phyloP scores from a whole-genome alignment of 768 basidiomycete species.

The Phaeotremella fagi region DNA sequence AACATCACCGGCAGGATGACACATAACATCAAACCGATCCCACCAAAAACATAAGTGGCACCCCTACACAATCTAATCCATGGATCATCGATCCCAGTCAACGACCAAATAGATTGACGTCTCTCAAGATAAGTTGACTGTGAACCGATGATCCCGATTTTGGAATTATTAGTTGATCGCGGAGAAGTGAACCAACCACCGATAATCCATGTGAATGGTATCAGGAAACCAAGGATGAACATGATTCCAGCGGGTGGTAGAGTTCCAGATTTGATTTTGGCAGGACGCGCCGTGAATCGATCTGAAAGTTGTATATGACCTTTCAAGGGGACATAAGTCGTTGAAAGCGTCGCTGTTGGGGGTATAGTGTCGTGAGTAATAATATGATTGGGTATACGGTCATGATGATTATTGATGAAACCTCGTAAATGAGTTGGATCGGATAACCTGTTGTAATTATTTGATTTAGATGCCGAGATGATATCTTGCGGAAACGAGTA shows the following conservation, averaged over 20 bases:
- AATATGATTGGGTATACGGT: neutral
- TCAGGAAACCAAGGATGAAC: constrained; percentile 1
- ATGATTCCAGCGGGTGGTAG: no score
- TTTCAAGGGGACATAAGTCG: no score
- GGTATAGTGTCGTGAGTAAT: neutral
- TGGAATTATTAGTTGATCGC: no score
- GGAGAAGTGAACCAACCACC: no score
- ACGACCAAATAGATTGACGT: neutral
- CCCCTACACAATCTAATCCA: neutral
- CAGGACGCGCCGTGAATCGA: no score
- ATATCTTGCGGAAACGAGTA: neutral
- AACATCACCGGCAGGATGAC: no score
- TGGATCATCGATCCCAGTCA: neutral
- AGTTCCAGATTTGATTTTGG: no score
- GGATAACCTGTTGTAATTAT: neutral
- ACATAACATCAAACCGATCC: no score
- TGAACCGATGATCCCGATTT: no score
- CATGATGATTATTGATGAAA: neutral
- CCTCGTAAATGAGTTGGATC: no score
- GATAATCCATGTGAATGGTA: neutral
- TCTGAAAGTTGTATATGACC: neutral
- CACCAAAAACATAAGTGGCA: neutral
- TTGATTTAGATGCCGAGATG: neutral
- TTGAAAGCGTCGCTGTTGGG: neutral
- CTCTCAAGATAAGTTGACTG: no score